Percentiles rank a stretch among this genome's conserved stretches.
Conservation (phyloP, 169 alveolate species). For the Blepharisma undulans region DNA sequence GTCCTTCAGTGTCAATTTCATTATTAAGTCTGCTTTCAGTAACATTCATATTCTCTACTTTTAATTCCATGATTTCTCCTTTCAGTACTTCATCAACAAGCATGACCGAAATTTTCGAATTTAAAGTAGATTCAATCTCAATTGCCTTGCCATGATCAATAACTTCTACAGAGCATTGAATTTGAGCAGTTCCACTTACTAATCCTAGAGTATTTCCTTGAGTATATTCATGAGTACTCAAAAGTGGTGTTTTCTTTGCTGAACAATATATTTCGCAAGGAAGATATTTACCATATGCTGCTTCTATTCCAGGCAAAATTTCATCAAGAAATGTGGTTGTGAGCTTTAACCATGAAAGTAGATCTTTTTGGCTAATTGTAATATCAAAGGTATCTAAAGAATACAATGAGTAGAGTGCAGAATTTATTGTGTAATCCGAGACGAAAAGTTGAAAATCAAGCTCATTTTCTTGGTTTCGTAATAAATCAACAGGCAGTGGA, state of each 20-base stretch:
- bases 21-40: neutral
- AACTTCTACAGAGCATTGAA: neutral
- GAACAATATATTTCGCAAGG: neutral
- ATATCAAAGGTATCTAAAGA: neutral
- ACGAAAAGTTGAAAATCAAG: neutral
- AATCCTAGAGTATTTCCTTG: neutral
- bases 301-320: conserved; percentile 22
- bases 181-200: neutral
- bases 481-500: neutral
- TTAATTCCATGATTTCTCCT: neutral
- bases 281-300: neutral
- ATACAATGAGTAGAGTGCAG: neutral
- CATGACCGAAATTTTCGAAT: neutral
- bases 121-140: neutral
- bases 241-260: neutral
- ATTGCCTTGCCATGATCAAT: neutral
- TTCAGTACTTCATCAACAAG: neutral
- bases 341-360: neutral
- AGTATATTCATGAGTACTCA: neutral
- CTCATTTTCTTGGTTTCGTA: neutral
- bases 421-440: conserved; percentile 19
- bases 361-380: neutral
- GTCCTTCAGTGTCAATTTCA: neutral
- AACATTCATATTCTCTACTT: neutral
- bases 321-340: neutral